Base-by-base conservation (phyloP, 2,329 filamentous ascomycete genomes). In the Volutella citrinella region DNA sequence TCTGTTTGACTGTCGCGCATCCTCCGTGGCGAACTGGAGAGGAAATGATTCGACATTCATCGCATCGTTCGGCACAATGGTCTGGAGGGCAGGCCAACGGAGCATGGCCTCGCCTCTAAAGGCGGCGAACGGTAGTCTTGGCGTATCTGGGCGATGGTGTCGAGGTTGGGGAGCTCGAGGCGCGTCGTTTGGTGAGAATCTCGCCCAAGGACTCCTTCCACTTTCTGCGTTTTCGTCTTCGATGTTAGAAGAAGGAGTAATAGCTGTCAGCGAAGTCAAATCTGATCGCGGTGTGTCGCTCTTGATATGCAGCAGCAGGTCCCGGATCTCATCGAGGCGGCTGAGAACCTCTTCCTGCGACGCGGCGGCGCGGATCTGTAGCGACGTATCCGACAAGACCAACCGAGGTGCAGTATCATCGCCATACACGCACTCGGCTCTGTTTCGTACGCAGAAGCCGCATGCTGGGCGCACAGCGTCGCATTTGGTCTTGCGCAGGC, bases 401-500 rank as follows among this genome's bases (percentile, higher is more conserved):
- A n/a, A n/a, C n/a, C n/a, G n/a, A n/a, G 32, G 34, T 7, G 15
- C 16, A 20, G 31, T 33, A 10, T 17, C 14, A 11, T 35, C 30
- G 4, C 21, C 19, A 10, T 44, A 38, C 29, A 42, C 21, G 17
- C 32, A 37, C 16, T 26, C 28, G 14, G 38, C 37, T 11, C n/a
- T 27, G 13, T 42, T 38, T n/a, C 40, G 30, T 7, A 43, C 14
- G n/a, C 30, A 43, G 19, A 31, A 39, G 30, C 38, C 32, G 34
- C 40, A 47, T 5, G 19, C 30, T 5, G 42, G 39, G 12, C 36
- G 26, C 16, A 25, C 32, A 26, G 43, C 45, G 22, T 46, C 36
- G 27, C 46, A 49, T 24, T 38, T 38, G 19, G 34, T 33, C 27
- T 46, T 41, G 5, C 34, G 27, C n/a, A 35, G 31, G 29, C 44